phyloP scores from a whole-genome alignment of 495 filamentous ascomycete species.

The Penicillium psychrofluorescens region DNA sequence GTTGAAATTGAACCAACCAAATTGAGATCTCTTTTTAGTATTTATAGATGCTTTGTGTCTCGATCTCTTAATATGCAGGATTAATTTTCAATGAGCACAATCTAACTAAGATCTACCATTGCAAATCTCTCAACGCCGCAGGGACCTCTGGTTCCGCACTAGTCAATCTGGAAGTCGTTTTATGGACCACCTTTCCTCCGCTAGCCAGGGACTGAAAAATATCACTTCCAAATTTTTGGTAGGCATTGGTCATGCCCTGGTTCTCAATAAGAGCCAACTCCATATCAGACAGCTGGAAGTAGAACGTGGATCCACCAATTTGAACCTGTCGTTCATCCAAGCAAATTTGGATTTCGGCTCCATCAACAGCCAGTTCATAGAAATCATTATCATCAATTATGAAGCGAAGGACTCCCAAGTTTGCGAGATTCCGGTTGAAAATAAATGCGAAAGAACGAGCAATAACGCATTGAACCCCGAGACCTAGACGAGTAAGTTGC shows the following conservation, averaged over 20 bases:
- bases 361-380: slow-evolving; percentile 20
- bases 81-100: too few relatives aligned
- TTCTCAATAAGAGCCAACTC: slow-evolving; percentile 21
- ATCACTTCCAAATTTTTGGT: slow-evolving; percentile 22
- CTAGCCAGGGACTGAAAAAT: slow-evolving; percentile 13
- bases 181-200: neutral
- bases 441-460: slow-evolving; percentile 33
- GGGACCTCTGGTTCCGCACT: neutral
- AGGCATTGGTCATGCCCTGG: slow-evolving; percentile 21
- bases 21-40: too few relatives aligned
- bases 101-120: neutral
- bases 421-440: slow-evolving; percentile 27
- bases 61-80: too few relatives aligned
- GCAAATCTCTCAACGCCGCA: neutral
- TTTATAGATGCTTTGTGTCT: too few relatives aligned
- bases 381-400: slow-evolving; percentile 19
- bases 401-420: slow-evolving; percentile 26
- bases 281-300: slow-evolving; percentile 22
- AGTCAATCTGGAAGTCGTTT: neutral
- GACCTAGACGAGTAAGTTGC: neutral
- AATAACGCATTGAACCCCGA: slow-evolving; percentile 27
- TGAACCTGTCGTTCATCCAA: slow-evolving; percentile 6
- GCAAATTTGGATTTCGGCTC: slow-evolving; percentile 19
- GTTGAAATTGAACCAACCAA: too few relatives aligned
- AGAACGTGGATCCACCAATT: slow-evolving; percentile 14